Evolutionary conservation across 2,329 filamentous ascomycete genomes (phyloP).

Genomic region (Bretziella fagacearum): DNA sequence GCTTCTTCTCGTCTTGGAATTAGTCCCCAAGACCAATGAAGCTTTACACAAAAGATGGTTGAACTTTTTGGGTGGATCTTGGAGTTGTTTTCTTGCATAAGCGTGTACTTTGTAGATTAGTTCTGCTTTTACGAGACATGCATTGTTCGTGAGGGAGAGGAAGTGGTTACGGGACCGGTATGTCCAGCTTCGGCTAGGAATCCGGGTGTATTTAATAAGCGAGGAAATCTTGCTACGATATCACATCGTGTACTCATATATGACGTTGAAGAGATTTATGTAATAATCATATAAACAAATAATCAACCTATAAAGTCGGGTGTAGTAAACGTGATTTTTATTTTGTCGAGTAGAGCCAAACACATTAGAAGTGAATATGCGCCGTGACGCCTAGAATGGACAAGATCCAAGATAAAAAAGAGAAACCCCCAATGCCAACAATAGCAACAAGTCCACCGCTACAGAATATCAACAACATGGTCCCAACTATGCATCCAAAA

Average conservation of each 20-base stretch:
- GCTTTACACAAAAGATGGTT: too few species aligned
- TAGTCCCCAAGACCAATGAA: not conserved
- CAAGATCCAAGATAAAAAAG: slow-evolving; percentile 11
- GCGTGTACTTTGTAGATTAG: not conserved
- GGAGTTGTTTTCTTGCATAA: not conserved
- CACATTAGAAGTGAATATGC: slow-evolving; percentile 9
- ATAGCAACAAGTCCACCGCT: slow-evolving; percentile 1
- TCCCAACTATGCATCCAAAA: not conserved
- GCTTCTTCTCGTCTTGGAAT: not conserved
- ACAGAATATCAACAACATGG: not conserved
- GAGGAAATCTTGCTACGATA: too few species aligned
- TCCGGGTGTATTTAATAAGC: not conserved
- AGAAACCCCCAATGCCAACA: slow-evolving; percentile 12
- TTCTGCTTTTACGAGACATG: too few species aligned
- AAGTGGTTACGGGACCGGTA: too few species aligned
- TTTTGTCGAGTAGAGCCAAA: slow-evolving; percentile 10
- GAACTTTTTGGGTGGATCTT: too few species aligned
- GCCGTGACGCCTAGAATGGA: slow-evolving; percentile 12
- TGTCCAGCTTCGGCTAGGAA: not conserved
- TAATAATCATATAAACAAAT: too few species aligned
- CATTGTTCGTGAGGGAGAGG: too few species aligned
- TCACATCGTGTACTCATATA: too few species aligned
- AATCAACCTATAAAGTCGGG: too few species aligned
- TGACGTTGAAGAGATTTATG: too few species aligned
- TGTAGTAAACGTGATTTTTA: slow-evolving; percentile 4